A percentile compares a stretch with the other conserved stretches of the same genome.
phyloP scores from a whole-genome alignment of 2,329 filamentous ascomycete species.

The Colletotrichum cereale region DNA sequence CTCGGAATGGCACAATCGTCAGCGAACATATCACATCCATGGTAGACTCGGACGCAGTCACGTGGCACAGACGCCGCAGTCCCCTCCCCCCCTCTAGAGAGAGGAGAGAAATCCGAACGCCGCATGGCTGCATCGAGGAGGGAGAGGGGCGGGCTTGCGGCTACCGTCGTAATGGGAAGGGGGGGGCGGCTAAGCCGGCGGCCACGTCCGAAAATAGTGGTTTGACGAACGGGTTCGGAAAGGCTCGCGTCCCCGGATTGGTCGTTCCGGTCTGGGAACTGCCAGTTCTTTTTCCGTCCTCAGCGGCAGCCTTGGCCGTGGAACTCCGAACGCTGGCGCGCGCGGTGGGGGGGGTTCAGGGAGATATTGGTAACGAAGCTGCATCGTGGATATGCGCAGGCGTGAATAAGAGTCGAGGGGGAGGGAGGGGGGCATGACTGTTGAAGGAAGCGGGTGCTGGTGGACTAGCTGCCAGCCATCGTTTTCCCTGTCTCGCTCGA shows the following conservation, averaged over 20 bases:
- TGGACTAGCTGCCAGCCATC: background rate
- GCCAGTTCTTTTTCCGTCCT: background rate
- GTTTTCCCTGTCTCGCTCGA: background rate
- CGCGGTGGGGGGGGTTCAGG: background rate
- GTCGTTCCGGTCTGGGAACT: background rate
- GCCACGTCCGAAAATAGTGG: slow-evolving; percentile 29
- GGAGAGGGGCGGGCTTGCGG: background rate
- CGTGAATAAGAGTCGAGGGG: background rate
- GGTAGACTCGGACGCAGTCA: slow-evolving; percentile 1
- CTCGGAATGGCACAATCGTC: slow-evolving; percentile 6
- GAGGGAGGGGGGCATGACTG: slow-evolving; percentile 7
- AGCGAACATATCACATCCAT: background rate
- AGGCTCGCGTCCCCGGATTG: background rate
- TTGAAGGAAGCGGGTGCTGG: slow-evolving; percentile 3
- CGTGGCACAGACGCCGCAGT: slow-evolving; percentile 1
- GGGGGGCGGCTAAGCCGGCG: slow-evolving; percentile 30
- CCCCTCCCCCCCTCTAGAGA: background rate
- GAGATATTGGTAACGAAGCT: slow-evolving; percentile 14
- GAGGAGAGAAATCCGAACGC: background rate
- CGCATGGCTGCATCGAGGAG: background rate
- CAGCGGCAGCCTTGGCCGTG: slow-evolving; percentile 3
- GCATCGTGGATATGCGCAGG: slow-evolving; percentile 3
- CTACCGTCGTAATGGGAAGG: slow-evolving; percentile 4
- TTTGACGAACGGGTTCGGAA: slow-evolving; percentile 15
- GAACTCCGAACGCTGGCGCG: slow-evolving; percentile 7